Conservation (phyloP, 805 yeast genomes). For the Groenewaldozyma salmanticensis region DNA sequence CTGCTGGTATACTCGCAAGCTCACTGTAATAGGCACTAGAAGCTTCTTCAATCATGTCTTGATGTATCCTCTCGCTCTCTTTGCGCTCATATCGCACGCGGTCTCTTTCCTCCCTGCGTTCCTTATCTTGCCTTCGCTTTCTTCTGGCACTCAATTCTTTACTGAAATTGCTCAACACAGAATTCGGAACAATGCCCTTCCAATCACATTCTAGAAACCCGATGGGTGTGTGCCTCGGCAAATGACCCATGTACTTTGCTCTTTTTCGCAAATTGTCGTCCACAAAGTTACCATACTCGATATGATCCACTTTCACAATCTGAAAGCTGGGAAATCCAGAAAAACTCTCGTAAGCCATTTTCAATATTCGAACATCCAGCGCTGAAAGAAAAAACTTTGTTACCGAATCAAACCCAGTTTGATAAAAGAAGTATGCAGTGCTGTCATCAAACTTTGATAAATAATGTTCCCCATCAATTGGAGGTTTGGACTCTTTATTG, state of each 20-base stretch:
- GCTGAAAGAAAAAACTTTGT: conserved; percentile 63
- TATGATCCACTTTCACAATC: conserved; percentile 55
- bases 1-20: conserved; percentile 5
- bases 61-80: conserved; percentile 27
- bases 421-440: conserved; percentile 61
- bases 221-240: conserved; percentile 77
- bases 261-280: conserved; percentile 51
- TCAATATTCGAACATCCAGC: conserved; percentile 67
- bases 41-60: conserved; percentile 12
- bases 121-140: conserved; percentile 15
- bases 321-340: conserved; percentile 59
- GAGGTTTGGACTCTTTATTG: not conserved
- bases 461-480: not conserved
- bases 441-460: conserved; percentile 25
- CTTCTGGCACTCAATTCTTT: conserved; percentile 20
- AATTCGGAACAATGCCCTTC: conserved; percentile 34
- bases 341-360: conserved; percentile 51
- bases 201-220: conserved; percentile 84
- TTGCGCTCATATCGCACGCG: conserved; percentile 24
- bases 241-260: conserved; percentile 65
- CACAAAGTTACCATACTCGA: conserved; percentile 54
- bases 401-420: conserved; percentile 61
- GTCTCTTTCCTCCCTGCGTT: conserved; percentile 17
- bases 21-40: not conserved
- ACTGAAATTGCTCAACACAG: conserved; percentile 18